Evolutionary conservation across 2,329 filamentous ascomycete species (phyloP).

Genomic region (Pleurostoma richardsiae): DNA sequence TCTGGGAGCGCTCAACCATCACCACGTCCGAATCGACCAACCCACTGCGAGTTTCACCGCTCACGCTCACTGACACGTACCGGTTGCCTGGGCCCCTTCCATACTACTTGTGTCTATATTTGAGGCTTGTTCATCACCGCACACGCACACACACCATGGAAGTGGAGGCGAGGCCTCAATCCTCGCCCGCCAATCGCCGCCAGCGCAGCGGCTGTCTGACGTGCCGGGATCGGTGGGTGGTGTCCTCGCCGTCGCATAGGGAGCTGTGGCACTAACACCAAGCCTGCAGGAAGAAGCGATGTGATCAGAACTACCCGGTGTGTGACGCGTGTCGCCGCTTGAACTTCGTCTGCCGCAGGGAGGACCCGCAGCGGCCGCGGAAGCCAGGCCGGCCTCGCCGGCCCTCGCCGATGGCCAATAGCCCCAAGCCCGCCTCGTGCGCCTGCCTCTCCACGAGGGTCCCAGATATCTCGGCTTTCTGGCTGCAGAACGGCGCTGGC

Average conservation of each 20-base stretch:
- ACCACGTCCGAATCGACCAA: too few species aligned
- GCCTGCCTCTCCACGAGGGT: not conserved
- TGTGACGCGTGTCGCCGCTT: not conserved
- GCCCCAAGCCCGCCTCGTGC: not conserved
- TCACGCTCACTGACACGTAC: too few species aligned
- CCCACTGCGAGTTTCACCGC: too few species aligned
- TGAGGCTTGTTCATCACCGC: too few species aligned
- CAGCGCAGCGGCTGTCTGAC: not conserved
- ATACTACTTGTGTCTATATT: too few species aligned
- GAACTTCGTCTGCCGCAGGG: not conserved
- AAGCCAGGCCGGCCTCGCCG: not conserved
- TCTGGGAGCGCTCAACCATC: too few species aligned
- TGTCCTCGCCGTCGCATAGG: not conserved
- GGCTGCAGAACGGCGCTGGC: not conserved
- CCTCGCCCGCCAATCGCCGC: not conserved
- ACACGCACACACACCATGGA: too few species aligned
- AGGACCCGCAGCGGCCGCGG: not conserved
- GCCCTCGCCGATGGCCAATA: not conserved
- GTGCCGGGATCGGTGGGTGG: not conserved
- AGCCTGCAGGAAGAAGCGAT: not conserved
- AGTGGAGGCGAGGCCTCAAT: too few species aligned
- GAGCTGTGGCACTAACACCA: not conserved
- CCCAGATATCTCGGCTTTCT: not conserved
- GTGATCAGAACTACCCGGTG: not conserved
- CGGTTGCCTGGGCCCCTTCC: too few species aligned